Conservation (phyloP, 495 filamentous ascomycete genomes). For the Penicillium lividum region DNA sequence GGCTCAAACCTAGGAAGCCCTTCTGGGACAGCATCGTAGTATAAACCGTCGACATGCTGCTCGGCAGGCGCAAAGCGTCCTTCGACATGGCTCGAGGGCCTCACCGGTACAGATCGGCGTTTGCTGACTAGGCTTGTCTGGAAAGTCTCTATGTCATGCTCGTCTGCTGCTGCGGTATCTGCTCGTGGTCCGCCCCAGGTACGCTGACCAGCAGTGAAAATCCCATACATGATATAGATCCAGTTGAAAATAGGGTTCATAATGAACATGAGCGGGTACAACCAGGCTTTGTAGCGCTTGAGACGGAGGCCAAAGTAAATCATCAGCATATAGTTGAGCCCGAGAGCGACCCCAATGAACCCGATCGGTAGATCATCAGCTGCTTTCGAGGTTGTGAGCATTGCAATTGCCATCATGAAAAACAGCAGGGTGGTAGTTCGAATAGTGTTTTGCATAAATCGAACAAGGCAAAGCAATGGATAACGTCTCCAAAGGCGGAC, state of each 20-base stretch:
- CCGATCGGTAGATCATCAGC: conserved; percentile 81
- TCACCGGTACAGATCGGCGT: conserved; percentile 62
- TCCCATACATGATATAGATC: conserved; percentile 90
- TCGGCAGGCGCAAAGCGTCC: conserved; percentile 53
- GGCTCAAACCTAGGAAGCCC: no score
- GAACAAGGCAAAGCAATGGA: conserved; percentile 81
- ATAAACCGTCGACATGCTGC: conserved; percentile 57
- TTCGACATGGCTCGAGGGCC: conserved; percentile 71
- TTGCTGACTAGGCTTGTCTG: conserved; percentile 54
- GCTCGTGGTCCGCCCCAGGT: conserved; percentile 97
- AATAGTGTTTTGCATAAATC: conserved; percentile 96
- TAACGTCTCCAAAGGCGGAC: conserved; percentile 88
- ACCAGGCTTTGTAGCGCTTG: conserved; percentile 86
- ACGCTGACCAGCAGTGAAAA: conserved; percentile 90
- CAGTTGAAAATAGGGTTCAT: conserved; percentile 98
- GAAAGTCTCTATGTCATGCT: conserved; percentile 80
- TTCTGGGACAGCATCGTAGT: neutral
- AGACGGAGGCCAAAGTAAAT: conserved; percentile 89
- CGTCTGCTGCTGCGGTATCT: conserved; percentile 83
- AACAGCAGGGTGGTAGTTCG: conserved; percentile 93
- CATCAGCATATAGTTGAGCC: conserved; percentile 95
- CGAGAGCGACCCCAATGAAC: conserved; percentile 93
- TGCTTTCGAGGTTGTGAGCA: conserved; percentile 81
- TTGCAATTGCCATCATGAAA: conserved; percentile 88
- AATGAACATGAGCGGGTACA: conserved; percentile 95